Percentiles rank a stretch among this genome's conserved stretches.
phyloP scores from a whole-genome alignment of 2,329 filamentous ascomycete species.

The Macrophomina tecta region DNA sequence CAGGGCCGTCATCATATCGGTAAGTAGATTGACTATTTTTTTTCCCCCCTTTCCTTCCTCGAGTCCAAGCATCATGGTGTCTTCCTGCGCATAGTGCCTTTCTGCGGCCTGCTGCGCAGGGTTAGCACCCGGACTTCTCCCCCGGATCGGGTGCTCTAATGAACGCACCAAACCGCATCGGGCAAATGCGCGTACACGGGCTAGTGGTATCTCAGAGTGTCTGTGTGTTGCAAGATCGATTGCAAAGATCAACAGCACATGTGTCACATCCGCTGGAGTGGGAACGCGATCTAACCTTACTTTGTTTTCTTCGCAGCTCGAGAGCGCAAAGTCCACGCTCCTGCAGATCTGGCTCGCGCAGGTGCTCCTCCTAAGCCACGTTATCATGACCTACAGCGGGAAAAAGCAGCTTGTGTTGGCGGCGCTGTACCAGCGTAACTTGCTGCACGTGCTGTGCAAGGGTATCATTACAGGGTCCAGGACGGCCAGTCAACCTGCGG shows the following conservation, averaged over 20 bases:
- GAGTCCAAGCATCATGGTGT: background rate
- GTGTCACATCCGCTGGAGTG: background rate
- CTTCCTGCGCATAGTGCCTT: background rate
- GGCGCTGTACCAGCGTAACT: background rate
- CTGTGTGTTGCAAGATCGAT: background rate
- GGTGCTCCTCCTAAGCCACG: constrained; percentile 3
- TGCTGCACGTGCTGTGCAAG: background rate
- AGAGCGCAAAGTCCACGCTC: background rate
- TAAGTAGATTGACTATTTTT: background rate
- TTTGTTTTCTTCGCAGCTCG: background rate
- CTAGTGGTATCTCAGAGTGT: no score
- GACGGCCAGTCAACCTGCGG: background rate
- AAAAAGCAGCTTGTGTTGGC: constrained; percentile 5
- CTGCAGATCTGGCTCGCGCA: constrained; percentile 16
- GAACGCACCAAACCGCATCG: background rate
- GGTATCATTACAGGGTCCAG: background rate
- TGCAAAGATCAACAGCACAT: background rate
- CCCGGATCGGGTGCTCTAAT: background rate
- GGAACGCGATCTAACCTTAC: background rate
- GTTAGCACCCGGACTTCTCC: background rate
- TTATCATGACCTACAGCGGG: constrained; percentile 4
- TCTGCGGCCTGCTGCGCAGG: background rate
- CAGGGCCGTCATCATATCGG: background rate
- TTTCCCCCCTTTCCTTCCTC: no score
- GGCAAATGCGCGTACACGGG: background rate